Percentiles rank a stretch among this genome's conserved stretches.
phyloP scores from a whole-genome alignment of 108 stramenopile species.

The Cylindrotheca closterium region DNA sequence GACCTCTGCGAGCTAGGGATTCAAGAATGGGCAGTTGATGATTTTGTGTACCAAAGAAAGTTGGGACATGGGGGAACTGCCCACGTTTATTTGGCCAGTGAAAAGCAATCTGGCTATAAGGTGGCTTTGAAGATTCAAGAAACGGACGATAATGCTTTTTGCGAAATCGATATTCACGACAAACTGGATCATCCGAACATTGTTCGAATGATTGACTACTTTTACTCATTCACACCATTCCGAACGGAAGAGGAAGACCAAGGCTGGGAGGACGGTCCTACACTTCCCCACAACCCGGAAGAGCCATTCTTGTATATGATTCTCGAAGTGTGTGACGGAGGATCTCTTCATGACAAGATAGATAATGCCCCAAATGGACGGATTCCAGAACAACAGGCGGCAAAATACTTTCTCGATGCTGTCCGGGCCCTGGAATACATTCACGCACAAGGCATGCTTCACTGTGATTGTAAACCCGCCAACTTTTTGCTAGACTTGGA shows the following conservation, averaged over 20 bases:
- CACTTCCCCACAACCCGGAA: background rate
- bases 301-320: conserved; percentile 13
- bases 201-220: conserved; percentile 26
- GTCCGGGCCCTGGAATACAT: conserved; percentile 13
- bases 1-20: background rate
- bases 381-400: conserved; percentile 4
- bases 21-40: conserved; percentile 7
- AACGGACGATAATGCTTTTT: conserved; percentile 14
- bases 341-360: conserved; percentile 10
- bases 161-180: conserved; percentile 23
- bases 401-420: background rate
- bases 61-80: conserved; percentile 19
- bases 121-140: conserved; percentile 24
- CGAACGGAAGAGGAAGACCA: background rate
- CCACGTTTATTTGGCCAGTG: conserved; percentile 13
- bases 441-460: conserved; percentile 9
- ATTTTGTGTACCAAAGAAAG: conserved; percentile 14
- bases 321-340: conserved; percentile 20
- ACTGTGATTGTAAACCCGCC: conserved; percentile 22
- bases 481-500: conserved; percentile 23
- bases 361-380: background rate
- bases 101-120: conserved; percentile 7
- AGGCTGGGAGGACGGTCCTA: too few relatives aligned
- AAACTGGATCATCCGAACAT: conserved; percentile 16
- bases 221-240: conserved; percentile 15